Evolutionary conservation across 2,329 filamentous ascomycete species (phyloP).

Genomic region (Keithomyces neogunnii): DNA sequence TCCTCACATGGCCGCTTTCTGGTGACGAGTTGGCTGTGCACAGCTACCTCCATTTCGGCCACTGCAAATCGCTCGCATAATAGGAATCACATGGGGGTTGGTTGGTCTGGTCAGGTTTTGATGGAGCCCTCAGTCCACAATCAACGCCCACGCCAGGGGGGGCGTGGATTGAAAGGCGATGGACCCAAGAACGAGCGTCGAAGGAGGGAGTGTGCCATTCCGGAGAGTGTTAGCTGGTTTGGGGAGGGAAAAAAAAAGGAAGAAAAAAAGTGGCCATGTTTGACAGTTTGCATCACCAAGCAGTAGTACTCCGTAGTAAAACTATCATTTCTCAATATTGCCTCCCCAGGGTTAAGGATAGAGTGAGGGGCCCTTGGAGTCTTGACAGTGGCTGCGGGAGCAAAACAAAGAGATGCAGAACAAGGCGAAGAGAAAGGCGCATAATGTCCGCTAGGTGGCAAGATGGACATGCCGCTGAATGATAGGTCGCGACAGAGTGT

Average conservation of each 20-base stretch:
- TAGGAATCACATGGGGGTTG: background rate
- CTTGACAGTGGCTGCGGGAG: background rate
- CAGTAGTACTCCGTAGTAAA: background rate
- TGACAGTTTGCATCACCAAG: background rate
- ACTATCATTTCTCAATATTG: conserved; percentile 1
- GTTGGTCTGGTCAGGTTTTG: background rate
- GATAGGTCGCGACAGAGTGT: background rate
- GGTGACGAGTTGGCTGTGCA: background rate
- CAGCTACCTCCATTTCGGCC: conserved; percentile 9
- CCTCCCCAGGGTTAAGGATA: conserved; percentile 3
- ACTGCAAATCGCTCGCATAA: conserved; percentile 1
- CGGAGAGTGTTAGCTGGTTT: background rate
- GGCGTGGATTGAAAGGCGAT: background rate
- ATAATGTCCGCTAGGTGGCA: too few species aligned
- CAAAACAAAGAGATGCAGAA: background rate
- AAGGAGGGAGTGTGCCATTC: background rate
- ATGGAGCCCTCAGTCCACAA: background rate
- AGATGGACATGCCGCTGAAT: too few species aligned
- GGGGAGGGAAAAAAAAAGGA: background rate
- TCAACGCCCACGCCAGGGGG: background rate
- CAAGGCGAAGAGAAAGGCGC: background rate
- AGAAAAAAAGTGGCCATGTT: background rate
- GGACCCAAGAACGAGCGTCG: background rate
- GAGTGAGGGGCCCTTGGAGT: background rate
- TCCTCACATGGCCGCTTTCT: conserved; percentile 7